Evolutionary conservation across 2,329 filamentous ascomycete species (phyloP).

Genomic region (Emergomyces orientalis): DNA sequence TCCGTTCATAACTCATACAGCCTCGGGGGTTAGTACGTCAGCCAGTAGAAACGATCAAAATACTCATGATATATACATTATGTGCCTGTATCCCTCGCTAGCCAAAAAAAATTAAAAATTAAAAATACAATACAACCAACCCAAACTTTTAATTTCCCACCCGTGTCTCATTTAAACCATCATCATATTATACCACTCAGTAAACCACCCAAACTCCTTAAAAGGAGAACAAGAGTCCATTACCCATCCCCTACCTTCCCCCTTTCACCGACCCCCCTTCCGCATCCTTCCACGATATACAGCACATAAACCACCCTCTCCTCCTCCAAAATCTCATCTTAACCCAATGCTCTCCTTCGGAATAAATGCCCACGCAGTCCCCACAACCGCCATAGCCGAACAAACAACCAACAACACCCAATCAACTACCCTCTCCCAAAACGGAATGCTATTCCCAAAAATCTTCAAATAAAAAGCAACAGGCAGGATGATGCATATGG

Average conservation of each 20-base stretch:
- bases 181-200: not conserved
- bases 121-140: not conserved
- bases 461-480: conserved; percentile 84
- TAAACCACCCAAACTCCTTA: not conserved
- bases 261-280: not conserved
- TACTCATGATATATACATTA: not conserved
- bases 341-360: conserved; percentile 47
- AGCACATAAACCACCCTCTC: not conserved
- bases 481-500: conserved; percentile 86
- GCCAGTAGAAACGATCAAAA: not conserved
- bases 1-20: not conserved
- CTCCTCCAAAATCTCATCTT: not conserved
- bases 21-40: not conserved
- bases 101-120: too few species aligned
- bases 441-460: conserved; percentile 62
- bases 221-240: not conserved
- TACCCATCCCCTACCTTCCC: not conserved
- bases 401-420: conserved; percentile 63
- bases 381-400: conserved; percentile 59
- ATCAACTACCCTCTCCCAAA: conserved; percentile 54
- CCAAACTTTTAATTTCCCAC: not conserved
- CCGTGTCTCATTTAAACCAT: not conserved
- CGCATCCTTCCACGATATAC: not conserved
- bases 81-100: not conserved
- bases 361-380: conserved; percentile 81